phyloP scores from a whole-genome alignment of 805 yeast genomes.

The Starmerella kuoi region DNA sequence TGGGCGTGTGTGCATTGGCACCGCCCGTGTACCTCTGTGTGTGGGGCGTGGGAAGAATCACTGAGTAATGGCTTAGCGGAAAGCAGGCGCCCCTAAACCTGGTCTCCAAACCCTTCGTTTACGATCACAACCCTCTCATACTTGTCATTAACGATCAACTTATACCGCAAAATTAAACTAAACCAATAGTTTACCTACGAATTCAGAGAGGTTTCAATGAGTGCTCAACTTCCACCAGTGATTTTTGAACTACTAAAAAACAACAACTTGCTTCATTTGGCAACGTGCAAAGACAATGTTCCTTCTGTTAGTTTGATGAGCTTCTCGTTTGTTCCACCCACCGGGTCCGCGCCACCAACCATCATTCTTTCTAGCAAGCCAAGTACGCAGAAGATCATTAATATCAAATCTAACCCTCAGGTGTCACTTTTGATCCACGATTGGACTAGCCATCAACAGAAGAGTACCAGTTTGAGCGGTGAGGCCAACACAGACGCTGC shows the following conservation, averaged over 20 bases:
- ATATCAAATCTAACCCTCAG: constrained; percentile 55
- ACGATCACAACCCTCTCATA: no score
- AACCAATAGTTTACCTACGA: no score
- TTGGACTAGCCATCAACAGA: constrained; percentile 45
- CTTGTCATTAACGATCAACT: no score
- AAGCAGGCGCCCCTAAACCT: no score
- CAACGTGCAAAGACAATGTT: constrained; percentile 57
- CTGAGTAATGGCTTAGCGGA: no score
- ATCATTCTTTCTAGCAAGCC: constrained; percentile 56
- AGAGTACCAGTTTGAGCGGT: constrained; percentile 26
- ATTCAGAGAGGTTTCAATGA: no score
- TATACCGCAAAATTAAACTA: no score
- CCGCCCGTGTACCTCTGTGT: no score
- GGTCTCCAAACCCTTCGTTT: no score
- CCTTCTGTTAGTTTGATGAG: constrained; percentile 92
- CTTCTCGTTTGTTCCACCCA: constrained; percentile 43
- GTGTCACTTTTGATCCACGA: constrained; percentile 83
- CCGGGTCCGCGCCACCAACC: constrained; percentile 16
- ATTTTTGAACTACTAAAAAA: constrained; percentile 16
- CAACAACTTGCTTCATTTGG: constrained; percentile 50
- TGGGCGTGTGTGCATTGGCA: no score
- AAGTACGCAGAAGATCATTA: constrained; percentile 60
- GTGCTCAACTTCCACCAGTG: constrained; percentile 10
- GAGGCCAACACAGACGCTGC: no score
- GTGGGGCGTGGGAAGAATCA: no score